Evolutionary conservation across 1,284 basidiomycete species (phyloP).

Genomic region (Ceraceosorus guamensis): DNA sequence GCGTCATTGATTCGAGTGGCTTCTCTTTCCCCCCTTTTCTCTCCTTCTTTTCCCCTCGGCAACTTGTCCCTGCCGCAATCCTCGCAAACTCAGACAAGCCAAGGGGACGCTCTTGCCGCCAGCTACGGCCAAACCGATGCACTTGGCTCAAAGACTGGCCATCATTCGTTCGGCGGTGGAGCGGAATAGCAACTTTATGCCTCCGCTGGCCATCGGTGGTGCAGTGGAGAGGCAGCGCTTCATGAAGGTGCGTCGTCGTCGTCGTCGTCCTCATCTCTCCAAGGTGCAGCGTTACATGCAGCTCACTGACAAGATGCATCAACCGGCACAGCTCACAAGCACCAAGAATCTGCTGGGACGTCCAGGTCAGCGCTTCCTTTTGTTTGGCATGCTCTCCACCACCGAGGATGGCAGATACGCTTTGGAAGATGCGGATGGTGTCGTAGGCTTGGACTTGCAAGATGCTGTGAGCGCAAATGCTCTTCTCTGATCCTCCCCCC

Average conservation of each 20-base stretch:
- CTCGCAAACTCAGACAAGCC: slow-evolving; percentile 2
- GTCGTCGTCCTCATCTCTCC: background rate
- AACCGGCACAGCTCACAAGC: slow-evolving; percentile 67
- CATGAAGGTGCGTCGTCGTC: slow-evolving; percentile 23
- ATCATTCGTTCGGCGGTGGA: slow-evolving; percentile 35
- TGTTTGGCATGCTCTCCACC: slow-evolving; percentile 86
- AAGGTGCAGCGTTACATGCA: too few species aligned
- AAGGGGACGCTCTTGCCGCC: slow-evolving; percentile 23
- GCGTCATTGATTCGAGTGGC: too few species aligned
- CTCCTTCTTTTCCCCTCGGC: too few species aligned
- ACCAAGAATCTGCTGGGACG: slow-evolving; percentile 93
- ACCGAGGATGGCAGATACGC: slow-evolving; percentile 82
- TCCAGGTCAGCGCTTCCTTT: slow-evolving; percentile 78
- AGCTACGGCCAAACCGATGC: slow-evolving; percentile 20
- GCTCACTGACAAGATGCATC: background rate
- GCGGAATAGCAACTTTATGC: slow-evolving; percentile 46
- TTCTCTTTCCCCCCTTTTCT: slow-evolving; percentile 1
- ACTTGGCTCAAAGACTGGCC: slow-evolving; percentile 32
- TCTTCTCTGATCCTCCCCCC: background rate
- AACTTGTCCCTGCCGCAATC: too few species aligned
- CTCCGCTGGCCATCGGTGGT: slow-evolving; percentile 23
- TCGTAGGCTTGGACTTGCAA: slow-evolving; percentile 79
- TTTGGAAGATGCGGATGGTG: slow-evolving; percentile 88
- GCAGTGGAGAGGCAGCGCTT: slow-evolving; percentile 16
- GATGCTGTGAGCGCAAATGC: slow-evolving; percentile 53